phyloP scores from a whole-genome alignment of 306 rosid species.

The Vachellia pachyceras region DNA sequence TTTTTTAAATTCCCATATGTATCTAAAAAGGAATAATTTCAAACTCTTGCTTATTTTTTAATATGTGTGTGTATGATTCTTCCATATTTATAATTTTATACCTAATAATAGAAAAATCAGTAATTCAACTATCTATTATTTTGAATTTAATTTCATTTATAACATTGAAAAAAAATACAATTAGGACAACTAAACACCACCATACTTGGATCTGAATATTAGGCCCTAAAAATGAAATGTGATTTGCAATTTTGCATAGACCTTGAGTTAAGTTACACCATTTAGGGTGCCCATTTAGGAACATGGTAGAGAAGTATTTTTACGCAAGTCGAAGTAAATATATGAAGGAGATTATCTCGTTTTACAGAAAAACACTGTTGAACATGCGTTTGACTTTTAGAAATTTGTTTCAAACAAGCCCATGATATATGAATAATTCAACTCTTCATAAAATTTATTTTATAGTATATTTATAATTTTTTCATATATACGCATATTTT shows the following conservation, averaged over 20 bases:
- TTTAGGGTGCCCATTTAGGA: too few species aligned
- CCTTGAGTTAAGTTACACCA: background rate
- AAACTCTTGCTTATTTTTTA: background rate
- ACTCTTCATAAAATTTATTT: background rate
- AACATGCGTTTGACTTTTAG: too few species aligned
- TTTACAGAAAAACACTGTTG: too few species aligned
- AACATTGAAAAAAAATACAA: background rate
- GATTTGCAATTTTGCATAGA: background rate
- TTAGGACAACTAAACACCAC: background rate
- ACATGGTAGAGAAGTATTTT: too few species aligned
- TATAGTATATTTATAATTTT: too few species aligned
- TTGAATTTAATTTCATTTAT: background rate
- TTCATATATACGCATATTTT: too few species aligned
- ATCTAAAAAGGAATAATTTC: background rate
- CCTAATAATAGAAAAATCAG: background rate
- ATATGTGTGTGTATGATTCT: background rate
- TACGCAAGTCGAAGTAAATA: too few species aligned
- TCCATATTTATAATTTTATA: background rate
- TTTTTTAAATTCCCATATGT: background rate
- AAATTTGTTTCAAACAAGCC: too few species aligned
- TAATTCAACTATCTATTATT: too few species aligned
- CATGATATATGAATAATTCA: background rate
- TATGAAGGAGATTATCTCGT: too few species aligned
- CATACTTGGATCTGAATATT: background rate
- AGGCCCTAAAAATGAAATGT: background rate